Evolutionary conservation across 2,329 filamentous ascomycete genomes (phyloP).

Genomic region (Coleophoma crateriformis): DNA sequence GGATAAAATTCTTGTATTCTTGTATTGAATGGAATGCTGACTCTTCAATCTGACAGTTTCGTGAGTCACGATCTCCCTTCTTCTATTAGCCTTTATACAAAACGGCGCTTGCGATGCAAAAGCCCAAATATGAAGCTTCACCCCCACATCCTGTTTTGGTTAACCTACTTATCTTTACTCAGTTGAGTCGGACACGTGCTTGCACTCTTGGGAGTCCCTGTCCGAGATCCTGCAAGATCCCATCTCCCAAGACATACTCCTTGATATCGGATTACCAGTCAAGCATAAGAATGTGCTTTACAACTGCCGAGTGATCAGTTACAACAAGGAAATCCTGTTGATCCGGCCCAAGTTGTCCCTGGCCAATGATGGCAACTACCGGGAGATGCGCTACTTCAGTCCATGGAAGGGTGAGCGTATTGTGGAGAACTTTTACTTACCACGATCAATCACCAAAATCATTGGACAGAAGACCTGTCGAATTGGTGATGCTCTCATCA

Average conservation of each 20-base stretch:
- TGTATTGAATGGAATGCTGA: too few relatives aligned
- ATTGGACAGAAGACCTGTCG: slow-evolving; percentile 39
- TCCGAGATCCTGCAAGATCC: slow-evolving; percentile 55
- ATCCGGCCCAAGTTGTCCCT: slow-evolving; percentile 69
- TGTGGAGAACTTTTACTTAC: slow-evolving; percentile 61
- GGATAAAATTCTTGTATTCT: too few relatives aligned
- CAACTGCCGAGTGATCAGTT: slow-evolving; percentile 58
- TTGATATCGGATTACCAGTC: slow-evolving; percentile 60
- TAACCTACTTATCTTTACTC: neutral
- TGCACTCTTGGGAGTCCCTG: slow-evolving; percentile 57
- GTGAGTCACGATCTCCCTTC: neutral
- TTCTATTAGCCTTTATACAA: too few relatives aligned
- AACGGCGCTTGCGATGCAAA: too few relatives aligned
- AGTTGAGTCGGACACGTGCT: slow-evolving; percentile 40
- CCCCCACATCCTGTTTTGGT: too few relatives aligned
- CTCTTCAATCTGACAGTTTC: neutral
- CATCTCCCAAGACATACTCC: slow-evolving; percentile 58
- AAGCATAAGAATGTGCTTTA: slow-evolving; percentile 56
- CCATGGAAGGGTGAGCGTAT: slow-evolving; percentile 52
- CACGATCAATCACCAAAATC: slow-evolving; percentile 51
- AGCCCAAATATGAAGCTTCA: too few relatives aligned
- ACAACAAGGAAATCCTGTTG: slow-evolving; percentile 62
- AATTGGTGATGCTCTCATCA: slow-evolving; percentile 50
- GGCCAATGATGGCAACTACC: slow-evolving; percentile 65
- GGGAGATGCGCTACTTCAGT: slow-evolving; percentile 57